phyloP scores from a whole-genome alignment of 257 asterid genomes.

The Plantago elongata region DNA sequence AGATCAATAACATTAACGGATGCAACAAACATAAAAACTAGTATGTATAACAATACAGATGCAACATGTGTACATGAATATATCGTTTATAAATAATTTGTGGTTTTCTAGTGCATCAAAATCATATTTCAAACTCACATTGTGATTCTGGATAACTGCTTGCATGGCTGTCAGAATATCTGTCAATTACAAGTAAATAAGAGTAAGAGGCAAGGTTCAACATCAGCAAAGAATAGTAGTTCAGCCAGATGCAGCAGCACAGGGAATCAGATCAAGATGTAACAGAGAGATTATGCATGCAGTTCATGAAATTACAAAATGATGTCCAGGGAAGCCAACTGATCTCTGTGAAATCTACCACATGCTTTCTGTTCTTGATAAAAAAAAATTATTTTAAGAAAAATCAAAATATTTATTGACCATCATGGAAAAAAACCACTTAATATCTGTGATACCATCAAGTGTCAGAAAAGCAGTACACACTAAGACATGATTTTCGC shows the following conservation, averaged over 20 bases:
- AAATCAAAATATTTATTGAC: too few relatives aligned
- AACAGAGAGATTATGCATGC: constrained; percentile 6
- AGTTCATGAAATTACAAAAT: background rate
- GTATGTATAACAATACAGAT: too few relatives aligned
- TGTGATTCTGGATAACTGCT: constrained; percentile 65
- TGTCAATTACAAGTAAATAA: constrained; percentile 36
- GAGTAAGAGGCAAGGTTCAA: constrained; percentile 16
- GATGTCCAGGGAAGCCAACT: too few relatives aligned
- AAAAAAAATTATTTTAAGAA: too few relatives aligned
- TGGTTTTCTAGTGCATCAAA: background rate
- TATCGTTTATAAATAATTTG: too few relatives aligned
- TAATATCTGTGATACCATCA: too few relatives aligned
- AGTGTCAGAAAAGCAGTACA: too few relatives aligned
- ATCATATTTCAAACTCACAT: constrained; percentile 51
- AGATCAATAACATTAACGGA: background rate
- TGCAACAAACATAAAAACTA: background rate
- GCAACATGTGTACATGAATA: too few relatives aligned
- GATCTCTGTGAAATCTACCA: too few relatives aligned
- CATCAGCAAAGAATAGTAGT: constrained; percentile 13
- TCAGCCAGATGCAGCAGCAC: constrained; percentile 9
- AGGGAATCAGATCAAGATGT: constrained; percentile 17
- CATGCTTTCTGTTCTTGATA: too few relatives aligned
- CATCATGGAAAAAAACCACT: too few relatives aligned
- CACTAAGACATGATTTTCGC: constrained; percentile 1
- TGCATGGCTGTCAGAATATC: constrained; percentile 74